Conservation (phyloP, 371 early-diverging fungal genomes). For the Mucor circinelloides region DNA sequence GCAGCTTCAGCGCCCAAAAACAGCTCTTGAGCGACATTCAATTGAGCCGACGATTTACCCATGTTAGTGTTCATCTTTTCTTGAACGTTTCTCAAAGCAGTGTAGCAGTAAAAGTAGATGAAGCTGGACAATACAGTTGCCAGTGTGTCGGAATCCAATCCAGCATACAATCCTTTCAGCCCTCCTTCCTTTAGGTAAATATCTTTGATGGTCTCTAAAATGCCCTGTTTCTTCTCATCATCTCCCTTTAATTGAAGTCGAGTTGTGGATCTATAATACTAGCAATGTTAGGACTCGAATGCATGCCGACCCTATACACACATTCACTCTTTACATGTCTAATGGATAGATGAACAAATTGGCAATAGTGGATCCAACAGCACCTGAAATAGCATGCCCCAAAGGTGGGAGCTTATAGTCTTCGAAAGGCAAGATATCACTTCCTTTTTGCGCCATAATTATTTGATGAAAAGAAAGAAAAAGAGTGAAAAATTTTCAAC, state of each 20-base stretch:
- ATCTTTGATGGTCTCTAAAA: conserved; percentile 43
- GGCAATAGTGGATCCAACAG: conserved; percentile 59
- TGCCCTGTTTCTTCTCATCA: conserved; percentile 23
- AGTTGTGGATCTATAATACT: conserved; percentile 37
- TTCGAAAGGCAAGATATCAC: conserved; percentile 37
- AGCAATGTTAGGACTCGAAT: not conserved
- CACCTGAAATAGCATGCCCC: conserved; percentile 64
- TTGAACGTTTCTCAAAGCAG: conserved; percentile 56
- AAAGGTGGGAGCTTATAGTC: conserved; percentile 61
- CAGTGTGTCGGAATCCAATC: conserved; percentile 57
- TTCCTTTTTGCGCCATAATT: not conserved
- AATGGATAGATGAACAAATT: conserved; percentile 65
- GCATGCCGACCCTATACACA: not conserved
- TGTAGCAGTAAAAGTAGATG: conserved; percentile 66
- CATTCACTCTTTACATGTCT: conserved; percentile 51
- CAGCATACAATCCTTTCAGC: conserved; percentile 55
- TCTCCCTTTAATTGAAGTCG: conserved; percentile 42
- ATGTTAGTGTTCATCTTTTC: conserved; percentile 47
- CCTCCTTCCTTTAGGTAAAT: conserved; percentile 58
- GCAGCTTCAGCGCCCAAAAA: conserved; percentile 67
- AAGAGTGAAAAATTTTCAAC: not conserved
- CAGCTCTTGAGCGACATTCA: conserved; percentile 58
- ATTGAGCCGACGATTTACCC: conserved; percentile 42
- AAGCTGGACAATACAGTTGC: conserved; percentile 63
- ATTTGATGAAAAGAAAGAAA: not conserved